Conservation (phyloP, 148 eudicot species). For the Bassia scoparia region DNA sequence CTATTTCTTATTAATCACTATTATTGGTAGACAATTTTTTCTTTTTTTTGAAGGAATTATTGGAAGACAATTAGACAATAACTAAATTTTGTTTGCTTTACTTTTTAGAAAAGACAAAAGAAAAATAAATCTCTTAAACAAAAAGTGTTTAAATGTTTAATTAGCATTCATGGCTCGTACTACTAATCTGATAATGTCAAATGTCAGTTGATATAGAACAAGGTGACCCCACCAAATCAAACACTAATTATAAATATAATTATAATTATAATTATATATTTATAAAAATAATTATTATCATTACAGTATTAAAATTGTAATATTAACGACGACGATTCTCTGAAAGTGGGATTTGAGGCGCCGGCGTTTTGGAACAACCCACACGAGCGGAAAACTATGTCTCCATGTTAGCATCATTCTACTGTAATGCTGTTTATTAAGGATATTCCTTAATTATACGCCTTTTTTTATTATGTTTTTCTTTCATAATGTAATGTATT, state of each 20-base stretch:
- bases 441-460: not conserved
- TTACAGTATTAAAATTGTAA: too few species aligned
- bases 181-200: not conserved
- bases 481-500: not conserved
- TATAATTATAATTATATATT: not conserved
- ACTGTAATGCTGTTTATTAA: not conserved
- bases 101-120: too few species aligned
- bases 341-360: not conserved
- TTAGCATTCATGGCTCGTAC: not conserved
- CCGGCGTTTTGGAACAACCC: not conserved
- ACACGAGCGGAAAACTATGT: slow-evolving; percentile 5
- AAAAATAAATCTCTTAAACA: too few species aligned
- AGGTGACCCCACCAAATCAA: not conserved
- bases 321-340: not conserved
- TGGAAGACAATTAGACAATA: too few species aligned
- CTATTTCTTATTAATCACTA: too few species aligned
- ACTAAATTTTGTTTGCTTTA: too few species aligned
- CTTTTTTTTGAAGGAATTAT: too few species aligned
- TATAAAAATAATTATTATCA: not conserved
- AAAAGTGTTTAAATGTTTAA: too few species aligned
- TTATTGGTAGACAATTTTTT: too few species aligned
- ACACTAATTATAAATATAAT: not conserved
- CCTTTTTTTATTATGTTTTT: not conserved
- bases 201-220: slow-evolving; percentile 6
- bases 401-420: slow-evolving; percentile 7